A percentile compares a stretch with the other conserved stretches of the same genome.
Conservation (phyloP, 2,329 filamentous ascomycete genomes). For the Aspergillus ochraceoroseus region DNA sequence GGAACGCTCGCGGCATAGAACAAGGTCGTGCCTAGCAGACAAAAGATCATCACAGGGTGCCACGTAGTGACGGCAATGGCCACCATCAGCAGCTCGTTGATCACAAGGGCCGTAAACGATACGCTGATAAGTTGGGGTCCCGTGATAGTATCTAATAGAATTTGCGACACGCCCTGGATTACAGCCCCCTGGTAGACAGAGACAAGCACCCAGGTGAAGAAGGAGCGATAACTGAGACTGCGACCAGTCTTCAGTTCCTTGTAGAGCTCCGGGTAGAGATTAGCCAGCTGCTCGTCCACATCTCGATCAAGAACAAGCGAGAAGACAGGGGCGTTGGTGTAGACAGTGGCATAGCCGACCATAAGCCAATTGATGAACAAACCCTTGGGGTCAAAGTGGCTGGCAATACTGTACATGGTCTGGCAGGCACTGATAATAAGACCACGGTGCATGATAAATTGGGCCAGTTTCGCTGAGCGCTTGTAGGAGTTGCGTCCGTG, state of each 20-base stretch:
- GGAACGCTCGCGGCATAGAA: constrained; percentile 79
- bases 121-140: constrained; percentile 74
- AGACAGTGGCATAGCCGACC: constrained; percentile 92
- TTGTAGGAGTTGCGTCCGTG: constrained; percentile 98
- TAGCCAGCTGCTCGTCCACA: constrained; percentile 88
- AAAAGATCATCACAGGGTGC: constrained; percentile 87
- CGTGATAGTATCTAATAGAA: constrained; percentile 70
- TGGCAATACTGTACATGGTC: constrained; percentile 93
- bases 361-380: constrained; percentile 96
- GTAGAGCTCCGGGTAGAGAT: constrained; percentile 94
- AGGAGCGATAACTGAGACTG: constrained; percentile 83
- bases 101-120: constrained; percentile 81
- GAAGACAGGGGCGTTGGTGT: constrained; percentile 89
- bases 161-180: constrained; percentile 89
- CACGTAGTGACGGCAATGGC: constrained; percentile 94
- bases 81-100: constrained; percentile 97
- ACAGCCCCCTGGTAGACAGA: constrained; percentile 92
- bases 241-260: constrained; percentile 90
- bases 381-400: constrained; percentile 86
- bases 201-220: constrained; percentile 94
- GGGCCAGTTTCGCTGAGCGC: constrained; percentile 85
- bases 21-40: constrained; percentile 73
- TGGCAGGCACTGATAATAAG: constrained; percentile 94
- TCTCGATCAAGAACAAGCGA: constrained; percentile 91
- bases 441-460: constrained; percentile 97